These are phyloP conservation scores for Cucurbita argyrosperma DNA, from an alignment of 306 rosid genomes.

Conservation along the genomic window DNA sequence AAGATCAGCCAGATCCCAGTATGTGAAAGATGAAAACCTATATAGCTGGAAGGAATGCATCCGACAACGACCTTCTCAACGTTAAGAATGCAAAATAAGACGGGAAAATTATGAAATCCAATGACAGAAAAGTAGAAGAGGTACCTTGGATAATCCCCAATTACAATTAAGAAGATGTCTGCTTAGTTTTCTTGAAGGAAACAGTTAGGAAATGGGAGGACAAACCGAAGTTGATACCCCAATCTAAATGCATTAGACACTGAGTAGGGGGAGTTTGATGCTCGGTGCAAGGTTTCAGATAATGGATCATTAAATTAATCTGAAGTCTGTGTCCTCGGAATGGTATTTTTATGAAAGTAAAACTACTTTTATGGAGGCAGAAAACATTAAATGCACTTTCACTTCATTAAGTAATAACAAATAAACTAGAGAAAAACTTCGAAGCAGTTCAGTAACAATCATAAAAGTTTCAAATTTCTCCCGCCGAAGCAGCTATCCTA, in stretches of 20 bases:
- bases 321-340: neutral
- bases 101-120: neutral
- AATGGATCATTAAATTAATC: neutral
- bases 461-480: neutral
- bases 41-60: conserved; percentile 9
- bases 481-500: neutral
- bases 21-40: neutral
- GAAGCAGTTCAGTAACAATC: neutral
- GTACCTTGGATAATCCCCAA: neutral
- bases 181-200: conserved; percentile 19
- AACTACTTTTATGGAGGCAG: neutral
- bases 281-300: conserved; percentile 19
- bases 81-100: conserved; percentile 6
- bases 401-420: neutral
- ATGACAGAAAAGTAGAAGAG: too few relatives aligned
- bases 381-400: neutral
- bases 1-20: neutral
- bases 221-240: conserved; percentile 7
- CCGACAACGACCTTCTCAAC: neutral
- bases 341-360: neutral
- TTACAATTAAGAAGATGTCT: conserved; percentile 20
- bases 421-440: neutral
- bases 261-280: conserved; percentile 15
- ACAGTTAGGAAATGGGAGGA: conserved; percentile 30
- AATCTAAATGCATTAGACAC: neutral